These are phyloP conservation scores for Populus tomentosa DNA, from an alignment of 441 rosid species.

Conservation along the genomic window DNA sequence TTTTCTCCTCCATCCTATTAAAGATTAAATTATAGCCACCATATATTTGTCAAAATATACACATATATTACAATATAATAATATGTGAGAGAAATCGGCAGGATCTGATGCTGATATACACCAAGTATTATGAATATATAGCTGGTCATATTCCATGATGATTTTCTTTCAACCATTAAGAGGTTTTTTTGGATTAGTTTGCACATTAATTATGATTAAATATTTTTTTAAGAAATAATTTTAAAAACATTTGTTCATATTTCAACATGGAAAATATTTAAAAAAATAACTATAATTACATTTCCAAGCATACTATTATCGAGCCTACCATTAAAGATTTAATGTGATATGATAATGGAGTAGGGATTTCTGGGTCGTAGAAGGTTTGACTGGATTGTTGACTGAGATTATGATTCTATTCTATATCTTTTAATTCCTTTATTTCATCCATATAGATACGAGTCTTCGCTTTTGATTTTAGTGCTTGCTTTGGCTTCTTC, in stretches of 20 bases:
- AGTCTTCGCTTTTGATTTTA: constrained; percentile 24
- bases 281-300: too few relatives aligned
- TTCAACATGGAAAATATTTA: too few relatives aligned
- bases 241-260: too few relatives aligned
- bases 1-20: not conserved
- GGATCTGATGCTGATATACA: not conserved
- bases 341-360: constrained; percentile 11
- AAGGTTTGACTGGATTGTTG: constrained; percentile 29
- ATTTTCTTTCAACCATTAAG: not conserved
- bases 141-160: constrained; percentile 23
- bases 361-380: constrained; percentile 13
- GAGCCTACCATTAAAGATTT: not conserved
- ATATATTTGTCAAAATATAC: not conserved
- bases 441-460: too few relatives aligned
- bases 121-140: not conserved
- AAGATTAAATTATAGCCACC: not conserved
- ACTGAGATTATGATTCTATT: constrained; percentile 20
- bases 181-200: constrained; percentile 26
- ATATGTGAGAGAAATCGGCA: not conserved
- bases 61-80: not conserved
- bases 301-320: not conserved
- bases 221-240: too few relatives aligned
- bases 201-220: not conserved
- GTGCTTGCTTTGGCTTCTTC: constrained; percentile 19
- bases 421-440: not conserved